A percentile compares a stretch with the other conserved stretches of the same genome.
phyloP scores from a whole-genome alignment of 129 eudicot genomes.

The Lonicera japonica region DNA sequence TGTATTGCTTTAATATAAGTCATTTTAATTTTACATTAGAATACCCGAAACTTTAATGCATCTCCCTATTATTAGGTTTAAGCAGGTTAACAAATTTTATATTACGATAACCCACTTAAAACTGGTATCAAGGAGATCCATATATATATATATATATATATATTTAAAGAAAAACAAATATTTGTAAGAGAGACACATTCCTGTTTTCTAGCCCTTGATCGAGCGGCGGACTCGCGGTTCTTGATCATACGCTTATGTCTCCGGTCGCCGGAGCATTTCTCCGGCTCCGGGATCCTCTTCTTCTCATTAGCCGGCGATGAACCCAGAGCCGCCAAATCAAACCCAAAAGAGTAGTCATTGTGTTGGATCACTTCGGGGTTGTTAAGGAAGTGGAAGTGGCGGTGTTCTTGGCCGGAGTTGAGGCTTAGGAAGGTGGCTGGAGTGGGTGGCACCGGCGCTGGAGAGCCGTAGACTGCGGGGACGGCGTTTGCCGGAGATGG shows the following conservation, averaged over 20 bases:
- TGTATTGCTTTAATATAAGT: neutral
- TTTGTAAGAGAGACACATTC: neutral
- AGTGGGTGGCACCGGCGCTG: neutral
- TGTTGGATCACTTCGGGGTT: neutral
- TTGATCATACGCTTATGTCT: slow-evolving; percentile 29
- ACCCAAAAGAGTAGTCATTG: neutral
- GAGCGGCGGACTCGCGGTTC: slow-evolving; percentile 37
- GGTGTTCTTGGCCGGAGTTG: slow-evolving; percentile 10
- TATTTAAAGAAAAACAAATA: neutral
- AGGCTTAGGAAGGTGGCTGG: slow-evolving; percentile 17
- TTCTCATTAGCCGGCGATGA: neutral
- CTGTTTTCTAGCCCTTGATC: slow-evolving; percentile 35
- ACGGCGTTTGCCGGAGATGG: slow-evolving; percentile 4
- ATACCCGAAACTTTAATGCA: neutral
- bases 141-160: too few species aligned
- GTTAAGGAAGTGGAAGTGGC: neutral
- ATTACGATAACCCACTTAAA: too few species aligned
- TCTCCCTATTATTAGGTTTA: neutral
- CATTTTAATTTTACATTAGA: too few species aligned
- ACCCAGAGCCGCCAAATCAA: neutral
- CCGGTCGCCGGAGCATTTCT: slow-evolving; percentile 11
- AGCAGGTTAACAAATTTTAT: neutral
- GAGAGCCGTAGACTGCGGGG: slow-evolving; percentile 1
- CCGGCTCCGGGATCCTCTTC: slow-evolving; percentile 18
- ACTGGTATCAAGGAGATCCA: neutral